phyloP scores from a whole-genome alignment of 371 early-diverging fungal species.

The Coemansia sp. region DNA sequence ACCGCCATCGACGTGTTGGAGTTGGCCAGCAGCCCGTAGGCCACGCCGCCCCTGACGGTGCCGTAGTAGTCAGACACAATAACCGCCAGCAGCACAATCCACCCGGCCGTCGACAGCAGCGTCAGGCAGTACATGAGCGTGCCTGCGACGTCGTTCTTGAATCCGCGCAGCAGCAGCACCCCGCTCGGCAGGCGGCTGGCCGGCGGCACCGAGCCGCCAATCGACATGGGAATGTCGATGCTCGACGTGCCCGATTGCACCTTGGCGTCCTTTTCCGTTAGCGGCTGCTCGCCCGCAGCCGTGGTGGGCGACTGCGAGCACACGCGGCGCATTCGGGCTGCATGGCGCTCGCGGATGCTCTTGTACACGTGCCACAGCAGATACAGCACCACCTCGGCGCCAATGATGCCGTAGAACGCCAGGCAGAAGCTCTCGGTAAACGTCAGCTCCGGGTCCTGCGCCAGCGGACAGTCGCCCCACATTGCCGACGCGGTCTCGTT shows the following conservation, averaged over 20 bases:
- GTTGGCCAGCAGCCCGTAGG: conserved; percentile 44
- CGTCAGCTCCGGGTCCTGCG: conserved; percentile 54
- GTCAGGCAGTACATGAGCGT: conserved; percentile 56
- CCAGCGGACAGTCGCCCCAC: conserved; percentile 59
- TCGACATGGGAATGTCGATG: not conserved
- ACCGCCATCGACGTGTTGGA: conserved; percentile 60
- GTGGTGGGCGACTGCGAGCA: conserved; percentile 21
- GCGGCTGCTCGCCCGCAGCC: not conserved
- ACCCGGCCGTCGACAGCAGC: conserved; percentile 58
- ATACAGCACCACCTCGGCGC: conserved; percentile 51
- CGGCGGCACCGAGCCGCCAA: not conserved
- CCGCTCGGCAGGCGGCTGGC: conserved; percentile 16
- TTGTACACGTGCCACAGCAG: conserved; percentile 54
- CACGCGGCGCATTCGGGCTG: conserved; percentile 20
- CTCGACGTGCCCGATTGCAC: conserved; percentile 7
- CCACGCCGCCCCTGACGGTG: conserved; percentile 29
- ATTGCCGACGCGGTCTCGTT: conserved; percentile 27
- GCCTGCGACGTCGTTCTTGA: conserved; percentile 59
- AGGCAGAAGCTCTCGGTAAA: conserved; percentile 63
- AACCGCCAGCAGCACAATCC: conserved; percentile 64
- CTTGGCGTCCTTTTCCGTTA: not conserved
- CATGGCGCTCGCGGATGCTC: conserved; percentile 28
- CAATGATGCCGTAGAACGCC: conserved; percentile 54
- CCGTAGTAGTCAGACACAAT: conserved; percentile 69
- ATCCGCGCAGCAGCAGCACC: conserved; percentile 62